Evolutionary conservation across 805 yeast species (phyloP), one percentile per base, ranked within the genome.

Genomic region (Ogataea sp.): DNA sequence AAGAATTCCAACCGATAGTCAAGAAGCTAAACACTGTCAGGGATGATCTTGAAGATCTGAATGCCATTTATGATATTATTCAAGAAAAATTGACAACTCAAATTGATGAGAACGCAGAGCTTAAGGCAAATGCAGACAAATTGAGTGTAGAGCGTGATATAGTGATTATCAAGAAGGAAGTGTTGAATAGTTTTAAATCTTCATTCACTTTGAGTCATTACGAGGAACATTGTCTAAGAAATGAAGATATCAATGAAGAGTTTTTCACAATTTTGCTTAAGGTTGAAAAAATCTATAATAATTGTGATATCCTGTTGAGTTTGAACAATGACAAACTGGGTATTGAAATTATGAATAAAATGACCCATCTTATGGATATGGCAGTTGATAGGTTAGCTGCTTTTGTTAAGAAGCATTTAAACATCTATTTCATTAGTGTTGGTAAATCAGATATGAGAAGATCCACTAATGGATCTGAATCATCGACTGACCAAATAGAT

Each of bases 301-400:
- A 80, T 42, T 80, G 95, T 37, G 78, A 83, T 35, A 71, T 80
- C 16, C 62, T 93, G 24, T 67, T 93, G 20, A 75, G 87, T 5
- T 70, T 80, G 51, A 80, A 82, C 26, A 79, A 82, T 49, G 80
- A 80, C 15, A 66, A 67, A 35, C 62, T 83, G 14, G 94, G 95
- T 1, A 53, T 71, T 20, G 73, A 75, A 26, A 74, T 88, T 31
- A 75, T 86, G 73, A 61, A 67, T 10, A 71, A 76, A 48, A 71
- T 77, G 61, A 70, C 73, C 20, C 61, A 59, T 10, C 57, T 76
- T 25, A 64, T 83, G 23, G 73, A 73, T 31, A 43, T 61, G 15
- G 78, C 83, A 2, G 72, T 72, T 43, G 75, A 71, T 40, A 71
- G 78, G 45, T 62, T 82, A n/a, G 63, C 69, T 36, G 62, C 61